Conservation (phyloP, 768 basidiomycete genomes). For the Arthromyces matolae region DNA sequence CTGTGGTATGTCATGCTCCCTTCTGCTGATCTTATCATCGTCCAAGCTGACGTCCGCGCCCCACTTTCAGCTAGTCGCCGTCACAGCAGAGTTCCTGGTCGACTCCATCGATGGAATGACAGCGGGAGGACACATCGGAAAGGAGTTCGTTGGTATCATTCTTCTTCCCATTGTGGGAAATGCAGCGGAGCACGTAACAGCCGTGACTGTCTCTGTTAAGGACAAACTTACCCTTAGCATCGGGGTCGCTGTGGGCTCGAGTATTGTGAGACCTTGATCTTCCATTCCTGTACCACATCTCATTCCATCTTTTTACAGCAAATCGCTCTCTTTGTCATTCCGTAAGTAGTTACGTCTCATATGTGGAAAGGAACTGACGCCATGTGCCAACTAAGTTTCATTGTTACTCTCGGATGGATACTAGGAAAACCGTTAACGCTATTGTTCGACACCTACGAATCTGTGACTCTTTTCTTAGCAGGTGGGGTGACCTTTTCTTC, state of each 20-base stretch:
- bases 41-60: conserved; percentile 18
- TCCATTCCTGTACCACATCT: conserved; percentile 6
- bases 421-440: conserved; percentile 76
- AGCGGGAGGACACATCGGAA: conserved; percentile 47
- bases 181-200: conserved; percentile 89
- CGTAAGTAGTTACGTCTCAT: conserved; percentile 27
- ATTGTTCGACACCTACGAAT: conserved; percentile 86
- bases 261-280: conserved; percentile 50
- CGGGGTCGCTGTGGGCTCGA: conserved; percentile 84
- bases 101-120: conserved; percentile 80
- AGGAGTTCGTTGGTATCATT: conserved; percentile 81
- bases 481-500: conserved; percentile 21
- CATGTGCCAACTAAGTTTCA: conserved; percentile 41
- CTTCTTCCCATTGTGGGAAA: conserved; percentile 91
- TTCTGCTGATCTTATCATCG: not conserved
- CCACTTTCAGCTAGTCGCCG: conserved; percentile 52
- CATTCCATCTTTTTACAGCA: conserved; percentile 41
- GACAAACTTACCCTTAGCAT: conserved; percentile 86
- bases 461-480: conserved; percentile 54
- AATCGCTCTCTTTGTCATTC: conserved; percentile 49
- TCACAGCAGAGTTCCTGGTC: conserved; percentile 73
- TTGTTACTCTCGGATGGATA: conserved; percentile 78
- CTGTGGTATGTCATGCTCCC: conserved; percentile 45
- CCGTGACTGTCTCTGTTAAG: conserved; percentile 89
- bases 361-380: not conserved